phyloP scores from a whole-genome alignment of 306 rosid genomes.

The Luffa aegyptiaca region DNA sequence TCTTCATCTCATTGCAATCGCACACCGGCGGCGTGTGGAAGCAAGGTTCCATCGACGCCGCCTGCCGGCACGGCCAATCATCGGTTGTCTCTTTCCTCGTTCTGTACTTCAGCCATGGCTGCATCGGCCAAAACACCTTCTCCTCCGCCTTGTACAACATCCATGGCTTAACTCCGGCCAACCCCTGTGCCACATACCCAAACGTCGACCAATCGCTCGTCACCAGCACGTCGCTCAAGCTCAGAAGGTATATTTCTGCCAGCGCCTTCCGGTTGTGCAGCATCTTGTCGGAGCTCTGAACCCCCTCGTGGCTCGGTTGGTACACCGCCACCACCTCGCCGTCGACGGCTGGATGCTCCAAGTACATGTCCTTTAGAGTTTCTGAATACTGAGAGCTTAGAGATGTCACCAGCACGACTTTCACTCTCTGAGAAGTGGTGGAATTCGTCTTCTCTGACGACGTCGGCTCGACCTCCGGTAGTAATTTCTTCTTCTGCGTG shows the following conservation, averaged over 20 bases:
- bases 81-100: conserved; percentile 27
- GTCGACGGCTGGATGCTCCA: conserved; percentile 46
- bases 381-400: conserved; percentile 47
- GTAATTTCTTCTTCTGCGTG: conserved; percentile 26
- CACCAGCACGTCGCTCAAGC: conserved; percentile 46
- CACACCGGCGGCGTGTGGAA: conserved; percentile 76
- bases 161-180: conserved; percentile 71
- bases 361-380: conserved; percentile 41
- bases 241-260: conserved; percentile 66
- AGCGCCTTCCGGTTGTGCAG: conserved; percentile 54
- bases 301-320: conserved; percentile 69
- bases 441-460: not conserved
- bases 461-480: conserved; percentile 30
- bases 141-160: conserved; percentile 58
- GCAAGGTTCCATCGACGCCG: conserved; percentile 74
- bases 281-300: conserved; percentile 38
- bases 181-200: conserved; percentile 79
- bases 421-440: conserved; percentile 17
- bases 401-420: conserved; percentile 56
- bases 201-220: conserved; percentile 80
- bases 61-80: conserved; percentile 37
- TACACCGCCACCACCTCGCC: conserved; percentile 49
- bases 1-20: conserved; percentile 59
- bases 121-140: not conserved
- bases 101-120: not conserved